Conservation (phyloP, 495 filamentous ascomycete genomes). For the Elasticomyces elasticus region DNA sequence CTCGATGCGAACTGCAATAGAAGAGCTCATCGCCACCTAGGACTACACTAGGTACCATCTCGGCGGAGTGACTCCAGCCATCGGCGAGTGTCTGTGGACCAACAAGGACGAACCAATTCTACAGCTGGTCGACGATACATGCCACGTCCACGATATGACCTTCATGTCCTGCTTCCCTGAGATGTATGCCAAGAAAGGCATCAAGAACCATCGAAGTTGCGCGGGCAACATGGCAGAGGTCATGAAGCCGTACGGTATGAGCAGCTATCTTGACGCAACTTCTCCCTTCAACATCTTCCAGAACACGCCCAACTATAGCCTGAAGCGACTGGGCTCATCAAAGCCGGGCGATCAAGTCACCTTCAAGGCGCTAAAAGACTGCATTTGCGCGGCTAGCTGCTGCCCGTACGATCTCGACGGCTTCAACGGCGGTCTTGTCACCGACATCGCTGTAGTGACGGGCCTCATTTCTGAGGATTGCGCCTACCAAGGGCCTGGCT, state of each 20-base stretch:
- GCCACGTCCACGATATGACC: slow-evolving; percentile 33
- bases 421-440: slow-evolving; percentile 33
- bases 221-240: slow-evolving; percentile 32
- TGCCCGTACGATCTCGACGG: slow-evolving; percentile 35
- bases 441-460: slow-evolving; percentile 32
- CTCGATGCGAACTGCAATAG: no score
- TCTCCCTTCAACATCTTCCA: slow-evolving; percentile 32
- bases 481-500: no score
- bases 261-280: slow-evolving; percentile 26
- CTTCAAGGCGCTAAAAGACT: slow-evolving; percentile 33
- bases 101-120: slow-evolving; percentile 30
- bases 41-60: slow-evolving; percentile 34
- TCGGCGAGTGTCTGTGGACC: slow-evolving; percentile 31
- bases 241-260: slow-evolving; percentile 26
- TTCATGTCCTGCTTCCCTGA: slow-evolving; percentile 36
- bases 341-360: slow-evolving; percentile 34
- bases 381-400: slow-evolving; percentile 29
- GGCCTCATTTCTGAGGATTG: no score
- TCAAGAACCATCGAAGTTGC: slow-evolving; percentile 29
- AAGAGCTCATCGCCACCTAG: not conserved
- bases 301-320: slow-evolving; percentile 34
- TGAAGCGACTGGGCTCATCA: slow-evolving; percentile 30
- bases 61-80: slow-evolving; percentile 26
- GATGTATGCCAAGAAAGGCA: slow-evolving; percentile 29
- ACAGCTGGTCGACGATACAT: slow-evolving; percentile 26